phyloP scores from a whole-genome alignment of 2,329 filamentous ascomycete genomes.

The Zasmidium angulare region DNA sequence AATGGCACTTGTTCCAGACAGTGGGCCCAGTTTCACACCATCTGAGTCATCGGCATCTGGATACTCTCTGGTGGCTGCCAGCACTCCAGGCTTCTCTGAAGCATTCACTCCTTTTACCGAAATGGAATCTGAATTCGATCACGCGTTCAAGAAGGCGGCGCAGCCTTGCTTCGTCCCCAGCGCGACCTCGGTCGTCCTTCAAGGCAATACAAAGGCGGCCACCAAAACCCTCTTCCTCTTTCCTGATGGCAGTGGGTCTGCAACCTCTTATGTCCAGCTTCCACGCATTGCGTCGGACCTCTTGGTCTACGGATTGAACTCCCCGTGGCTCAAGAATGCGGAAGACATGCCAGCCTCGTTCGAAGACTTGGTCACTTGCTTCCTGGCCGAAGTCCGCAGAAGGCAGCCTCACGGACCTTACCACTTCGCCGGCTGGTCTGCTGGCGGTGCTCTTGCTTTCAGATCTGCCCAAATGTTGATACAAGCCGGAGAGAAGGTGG shows the following conservation, averaged over 20 bases:
- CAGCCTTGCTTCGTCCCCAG: neutral
- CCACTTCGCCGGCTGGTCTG: conserved; percentile 35
- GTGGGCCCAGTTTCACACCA: neutral
- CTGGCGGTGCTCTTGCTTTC: conserved; percentile 24
- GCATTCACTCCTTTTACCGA: neutral
- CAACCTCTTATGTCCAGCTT: conserved; percentile 46
- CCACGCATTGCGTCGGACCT: conserved; percentile 38
- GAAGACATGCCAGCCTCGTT: conserved; percentile 10
- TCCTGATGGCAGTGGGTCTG: conserved; percentile 49
- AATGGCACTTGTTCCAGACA: neutral
- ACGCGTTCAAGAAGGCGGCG: neutral
- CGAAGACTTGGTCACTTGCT: conserved; percentile 9
- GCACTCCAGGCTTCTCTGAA: neutral
- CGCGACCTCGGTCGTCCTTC: conserved; percentile 16
- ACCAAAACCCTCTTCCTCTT: conserved; percentile 35
- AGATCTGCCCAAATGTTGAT: conserved; percentile 16
- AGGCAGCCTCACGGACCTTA: conserved; percentile 34
- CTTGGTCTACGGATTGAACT: conserved; percentile 44
- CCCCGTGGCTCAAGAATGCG: conserved; percentile 34
- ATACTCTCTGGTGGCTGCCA: neutral
- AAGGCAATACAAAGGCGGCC: conserved; percentile 18
- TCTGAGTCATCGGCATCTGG: neutral
- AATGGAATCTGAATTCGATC: neutral
- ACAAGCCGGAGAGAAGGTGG: conserved; percentile 20
- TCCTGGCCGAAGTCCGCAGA: conserved; percentile 38